These are phyloP conservation scores for Eucalyptus urophylla DNA, from an alignment of 345 rosid genomes.

Conservation along the genomic window DNA sequence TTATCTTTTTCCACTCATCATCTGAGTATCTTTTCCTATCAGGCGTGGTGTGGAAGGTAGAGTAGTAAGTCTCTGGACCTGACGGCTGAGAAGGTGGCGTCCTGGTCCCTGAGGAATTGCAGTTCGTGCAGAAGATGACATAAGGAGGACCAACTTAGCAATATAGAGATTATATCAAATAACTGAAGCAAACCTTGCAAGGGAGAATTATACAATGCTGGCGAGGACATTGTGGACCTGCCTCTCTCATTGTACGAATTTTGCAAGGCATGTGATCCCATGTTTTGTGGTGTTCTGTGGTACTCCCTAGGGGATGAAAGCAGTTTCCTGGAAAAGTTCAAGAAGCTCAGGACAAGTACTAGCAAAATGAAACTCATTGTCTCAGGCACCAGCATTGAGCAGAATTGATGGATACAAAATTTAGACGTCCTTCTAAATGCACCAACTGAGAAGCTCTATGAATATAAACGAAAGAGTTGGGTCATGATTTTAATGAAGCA, in stretches of 20 bases:
- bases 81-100: constrained; percentile 12
- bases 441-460: not conserved
- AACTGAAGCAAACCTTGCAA: constrained; percentile 19
- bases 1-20: constrained; percentile 49
- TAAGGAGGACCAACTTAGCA: not conserved
- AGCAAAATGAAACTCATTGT: not conserved
- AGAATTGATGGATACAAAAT: not conserved
- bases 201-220: constrained; percentile 15
- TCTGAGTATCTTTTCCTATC: constrained; percentile 50
- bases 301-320: constrained; percentile 14
- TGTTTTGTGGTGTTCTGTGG: constrained; percentile 13
- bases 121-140: not conserved
- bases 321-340: constrained; percentile 41
- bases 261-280: constrained; percentile 24
- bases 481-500: not conserved
- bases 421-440: not conserved
- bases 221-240: not conserved
- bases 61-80: constrained; percentile 39
- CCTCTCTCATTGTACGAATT: constrained; percentile 18
- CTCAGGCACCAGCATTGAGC: not conserved
- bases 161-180: not conserved
- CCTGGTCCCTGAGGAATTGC: constrained; percentile 23
- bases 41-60: constrained; percentile 59
- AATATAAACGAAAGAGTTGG: not conserved
- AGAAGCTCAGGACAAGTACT: not conserved